These are phyloP conservation scores for Bryum argenteum DNA, from an alignment of 225 moss, liverwort and hornwort genomes.

Conservation along the genomic window DNA sequence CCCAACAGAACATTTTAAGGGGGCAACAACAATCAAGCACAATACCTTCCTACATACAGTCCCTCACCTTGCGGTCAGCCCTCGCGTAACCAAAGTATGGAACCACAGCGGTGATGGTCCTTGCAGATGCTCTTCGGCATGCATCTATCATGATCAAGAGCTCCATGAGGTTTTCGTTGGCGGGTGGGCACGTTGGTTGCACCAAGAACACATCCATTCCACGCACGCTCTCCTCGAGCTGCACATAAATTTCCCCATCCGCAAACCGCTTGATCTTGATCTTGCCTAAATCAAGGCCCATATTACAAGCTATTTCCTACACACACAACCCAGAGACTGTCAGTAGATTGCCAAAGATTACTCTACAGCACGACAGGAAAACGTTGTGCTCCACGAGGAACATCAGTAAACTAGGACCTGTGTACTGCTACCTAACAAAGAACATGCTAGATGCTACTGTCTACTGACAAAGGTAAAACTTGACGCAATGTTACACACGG, in stretches of 20 bases:
- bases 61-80: slow-evolving; percentile 92
- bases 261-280: slow-evolving; percentile 94
- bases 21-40: slow-evolving; percentile 6
- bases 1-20: neutral
- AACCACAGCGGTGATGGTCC: slow-evolving; percentile 91
- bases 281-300: slow-evolving; percentile 83
- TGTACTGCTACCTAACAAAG: slow-evolving; percentile 9
- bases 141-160: slow-evolving; percentile 97
- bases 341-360: neutral
- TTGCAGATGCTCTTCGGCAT: slow-evolving; percentile 92
- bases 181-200: slow-evolving; percentile 95
- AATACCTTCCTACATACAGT: neutral
- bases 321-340: slow-evolving; percentile 17
- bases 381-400: slow-evolving; percentile 3
- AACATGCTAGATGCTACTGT: slow-evolving; percentile 2
- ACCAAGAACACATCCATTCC: slow-evolving; percentile 94
- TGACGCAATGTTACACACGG: neutral
- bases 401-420: neutral
- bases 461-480: neutral
- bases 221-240: slow-evolving; percentile 88
- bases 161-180: slow-evolving; percentile 98
- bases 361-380: neutral
- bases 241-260: slow-evolving; percentile 94
- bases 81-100: slow-evolving; percentile 96
- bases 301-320: slow-evolving; percentile 92